These are phyloP conservation scores for Butyriboletus loyo DNA, from an alignment of 768 basidiomycete species.

Conservation along the genomic window DNA sequence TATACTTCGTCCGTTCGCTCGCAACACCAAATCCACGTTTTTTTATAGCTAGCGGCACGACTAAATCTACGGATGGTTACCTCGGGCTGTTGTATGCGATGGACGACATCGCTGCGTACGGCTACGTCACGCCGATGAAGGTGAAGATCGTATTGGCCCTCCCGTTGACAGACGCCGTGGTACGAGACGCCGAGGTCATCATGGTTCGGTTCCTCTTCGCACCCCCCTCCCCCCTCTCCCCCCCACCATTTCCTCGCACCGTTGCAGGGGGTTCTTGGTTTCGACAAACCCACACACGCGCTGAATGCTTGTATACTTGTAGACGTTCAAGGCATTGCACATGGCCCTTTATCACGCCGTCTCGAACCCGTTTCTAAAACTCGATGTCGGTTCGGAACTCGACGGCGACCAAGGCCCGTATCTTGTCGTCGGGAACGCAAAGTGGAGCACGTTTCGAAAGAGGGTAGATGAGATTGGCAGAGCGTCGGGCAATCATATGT, in stretches of 20 bases:
- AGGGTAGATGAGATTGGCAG: constrained; percentile 75
- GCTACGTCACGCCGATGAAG: constrained; percentile 84
- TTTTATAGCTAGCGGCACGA: constrained; percentile 33
- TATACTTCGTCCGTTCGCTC: not conserved
- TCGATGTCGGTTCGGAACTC: constrained; percentile 49
- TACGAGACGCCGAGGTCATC: constrained; percentile 76
- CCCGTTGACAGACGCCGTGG: constrained; percentile 75
- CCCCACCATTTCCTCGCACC: too few relatives aligned
- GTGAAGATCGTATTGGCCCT: constrained; percentile 84
- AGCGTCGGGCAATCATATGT: constrained; percentile 45
- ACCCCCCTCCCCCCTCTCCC: not conserved
- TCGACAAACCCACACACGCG: not conserved
- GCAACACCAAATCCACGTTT: not conserved
- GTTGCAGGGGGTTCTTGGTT: too few relatives aligned
- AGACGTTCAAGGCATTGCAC: constrained; percentile 90
- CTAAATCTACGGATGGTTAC: constrained; percentile 74
- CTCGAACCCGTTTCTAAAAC: constrained; percentile 81
- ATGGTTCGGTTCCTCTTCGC: constrained; percentile 41
- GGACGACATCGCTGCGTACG: constrained; percentile 91
- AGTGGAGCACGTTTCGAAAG: constrained; percentile 67
- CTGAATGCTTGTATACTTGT: too few relatives aligned
- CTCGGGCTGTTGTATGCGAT: constrained; percentile 85
- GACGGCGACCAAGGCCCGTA: constrained; percentile 51
- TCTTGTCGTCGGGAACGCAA: constrained; percentile 56
- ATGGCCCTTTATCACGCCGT: constrained; percentile 82